phyloP scores from a whole-genome alignment of 495 filamentous ascomycete species.

The Penicillium steckii region DNA sequence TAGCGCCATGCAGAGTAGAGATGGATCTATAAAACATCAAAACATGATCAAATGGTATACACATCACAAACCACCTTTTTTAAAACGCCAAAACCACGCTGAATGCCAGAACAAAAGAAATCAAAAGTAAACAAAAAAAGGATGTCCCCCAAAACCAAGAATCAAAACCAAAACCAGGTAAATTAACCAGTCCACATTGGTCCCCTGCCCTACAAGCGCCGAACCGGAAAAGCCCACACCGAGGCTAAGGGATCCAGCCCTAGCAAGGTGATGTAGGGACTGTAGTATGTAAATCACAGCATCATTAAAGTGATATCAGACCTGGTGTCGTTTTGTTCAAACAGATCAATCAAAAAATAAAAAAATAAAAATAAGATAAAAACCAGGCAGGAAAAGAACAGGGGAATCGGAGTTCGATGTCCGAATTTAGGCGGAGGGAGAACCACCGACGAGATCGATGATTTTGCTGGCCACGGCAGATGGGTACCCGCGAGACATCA shows the following conservation, averaged over 20 bases:
- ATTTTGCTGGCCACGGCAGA: constrained; percentile 89
- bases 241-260: constrained; percentile 40
- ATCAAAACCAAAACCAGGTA: background rate
- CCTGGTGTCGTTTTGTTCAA: constrained; percentile 14
- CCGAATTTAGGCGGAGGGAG: constrained; percentile 26
- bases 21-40: constrained; percentile 35
- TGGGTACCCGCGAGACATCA: constrained; percentile 87
- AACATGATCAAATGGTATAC: constrained; percentile 33
- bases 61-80: constrained; percentile 24
- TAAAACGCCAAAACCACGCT: constrained; percentile 37
- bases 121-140: constrained; percentile 16
- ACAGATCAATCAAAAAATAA: constrained; percentile 2
- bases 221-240: constrained; percentile 28
- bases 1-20: constrained; percentile 34
- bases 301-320: constrained; percentile 22
- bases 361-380: constrained; percentile 14
- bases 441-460: constrained; percentile 75
- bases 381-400: too few species aligned
- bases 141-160: background rate
- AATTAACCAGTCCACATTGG: constrained; percentile 18
- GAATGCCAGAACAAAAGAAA: constrained; percentile 31
- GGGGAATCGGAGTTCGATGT: constrained; percentile 5
- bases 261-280: constrained; percentile 26
- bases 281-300: constrained; percentile 9
- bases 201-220: constrained; percentile 30